Percentiles rank a stretch among this genome's conserved stretches.
Evolutionary conservation across 257 asterid genomes (phyloP).

Genomic region (Solanum verrucosum): DNA sequence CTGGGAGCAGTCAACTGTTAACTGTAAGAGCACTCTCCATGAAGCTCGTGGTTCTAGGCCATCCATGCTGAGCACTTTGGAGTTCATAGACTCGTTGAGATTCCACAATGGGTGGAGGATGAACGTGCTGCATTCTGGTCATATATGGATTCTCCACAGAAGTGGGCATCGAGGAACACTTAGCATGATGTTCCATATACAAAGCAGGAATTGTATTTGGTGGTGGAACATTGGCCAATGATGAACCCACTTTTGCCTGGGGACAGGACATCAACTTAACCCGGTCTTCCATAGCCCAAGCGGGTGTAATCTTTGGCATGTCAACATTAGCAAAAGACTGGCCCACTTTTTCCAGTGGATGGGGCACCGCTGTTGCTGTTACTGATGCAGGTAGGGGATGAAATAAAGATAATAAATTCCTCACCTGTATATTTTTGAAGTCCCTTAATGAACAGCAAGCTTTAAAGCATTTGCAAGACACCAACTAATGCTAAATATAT

Average conservation of each 20-base stretch:
- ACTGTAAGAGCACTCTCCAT: constrained; percentile 12
- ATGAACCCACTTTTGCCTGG: not conserved
- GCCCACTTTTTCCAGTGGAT: constrained; percentile 12
- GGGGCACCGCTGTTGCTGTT: constrained; percentile 6
- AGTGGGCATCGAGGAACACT: constrained; percentile 8
- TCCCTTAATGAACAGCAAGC: not conserved
- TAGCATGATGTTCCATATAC: constrained; percentile 7
- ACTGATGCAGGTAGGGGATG: constrained; percentile 31
- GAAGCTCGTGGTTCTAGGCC: not conserved
- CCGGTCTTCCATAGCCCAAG: constrained; percentile 8
- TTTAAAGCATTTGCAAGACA: not conserved
- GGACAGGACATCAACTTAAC: not conserved
- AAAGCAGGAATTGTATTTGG: not conserved
- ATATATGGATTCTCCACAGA: constrained; percentile 13
- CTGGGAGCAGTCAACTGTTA: not conserved
- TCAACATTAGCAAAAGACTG: constrained; percentile 3
- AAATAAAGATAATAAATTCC: constrained; percentile 36
- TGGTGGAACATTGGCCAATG: not conserved
- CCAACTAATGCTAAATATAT: not conserved
- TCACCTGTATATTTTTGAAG: constrained; percentile 32
- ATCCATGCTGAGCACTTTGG: not conserved
- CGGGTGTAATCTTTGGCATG: constrained; percentile 9
- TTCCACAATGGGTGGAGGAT: not conserved
- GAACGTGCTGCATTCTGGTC: constrained; percentile 17
- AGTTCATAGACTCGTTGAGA: not conserved